Conservation (phyloP, 1,284 basidiomycete species). For the Pyrrhoderma lamaoense region DNA sequence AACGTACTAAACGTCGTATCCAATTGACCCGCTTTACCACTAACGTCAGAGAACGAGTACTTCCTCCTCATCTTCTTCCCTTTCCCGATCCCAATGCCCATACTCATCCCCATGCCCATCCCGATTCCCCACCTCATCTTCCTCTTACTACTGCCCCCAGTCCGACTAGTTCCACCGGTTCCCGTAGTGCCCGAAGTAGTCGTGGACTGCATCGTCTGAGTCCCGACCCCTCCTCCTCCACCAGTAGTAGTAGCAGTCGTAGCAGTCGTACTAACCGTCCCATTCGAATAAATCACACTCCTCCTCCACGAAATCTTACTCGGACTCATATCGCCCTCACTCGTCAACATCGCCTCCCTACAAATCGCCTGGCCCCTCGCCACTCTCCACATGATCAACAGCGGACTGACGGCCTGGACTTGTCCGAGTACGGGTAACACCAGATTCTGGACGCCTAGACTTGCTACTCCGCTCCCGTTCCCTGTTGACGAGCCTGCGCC, state of each 20-base stretch:
- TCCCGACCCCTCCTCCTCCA: slow-evolving; percentile 19
- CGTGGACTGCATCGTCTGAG: slow-evolving; percentile 21
- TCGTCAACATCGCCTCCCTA: slow-evolving; percentile 5
- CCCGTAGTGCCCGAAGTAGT: slow-evolving; percentile 21
- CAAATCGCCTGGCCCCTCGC: slow-evolving; percentile 18
- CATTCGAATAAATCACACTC: slow-evolving; percentile 1
- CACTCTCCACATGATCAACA: slow-evolving; percentile 19
- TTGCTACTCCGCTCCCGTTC: neutral
- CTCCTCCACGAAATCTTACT: slow-evolving; percentile 15
- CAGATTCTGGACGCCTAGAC: slow-evolving; percentile 24
- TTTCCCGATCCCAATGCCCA: neutral
- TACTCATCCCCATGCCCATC: neutral
- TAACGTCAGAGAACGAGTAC: too few relatives aligned
- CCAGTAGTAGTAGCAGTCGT: slow-evolving; percentile 16
- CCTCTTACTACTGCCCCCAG: too few relatives aligned
- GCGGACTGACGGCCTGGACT: slow-evolving; percentile 27
- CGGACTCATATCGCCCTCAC: slow-evolving; percentile 2
- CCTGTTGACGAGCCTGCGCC: slow-evolving; percentile 16
- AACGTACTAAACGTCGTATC: too few relatives aligned
- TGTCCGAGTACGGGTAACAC: slow-evolving; percentile 32
- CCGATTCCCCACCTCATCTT: neutral
- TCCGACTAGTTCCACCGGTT: too few relatives aligned
- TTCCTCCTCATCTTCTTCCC: too few relatives aligned
- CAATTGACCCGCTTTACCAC: too few relatives aligned
- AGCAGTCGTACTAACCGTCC: slow-evolving; percentile 13